Evolutionary conservation across 2,329 filamentous ascomycete species (phyloP), one percentile per base, ranked within the genome.

Genomic region (Alternaria triticimaculans): DNA sequence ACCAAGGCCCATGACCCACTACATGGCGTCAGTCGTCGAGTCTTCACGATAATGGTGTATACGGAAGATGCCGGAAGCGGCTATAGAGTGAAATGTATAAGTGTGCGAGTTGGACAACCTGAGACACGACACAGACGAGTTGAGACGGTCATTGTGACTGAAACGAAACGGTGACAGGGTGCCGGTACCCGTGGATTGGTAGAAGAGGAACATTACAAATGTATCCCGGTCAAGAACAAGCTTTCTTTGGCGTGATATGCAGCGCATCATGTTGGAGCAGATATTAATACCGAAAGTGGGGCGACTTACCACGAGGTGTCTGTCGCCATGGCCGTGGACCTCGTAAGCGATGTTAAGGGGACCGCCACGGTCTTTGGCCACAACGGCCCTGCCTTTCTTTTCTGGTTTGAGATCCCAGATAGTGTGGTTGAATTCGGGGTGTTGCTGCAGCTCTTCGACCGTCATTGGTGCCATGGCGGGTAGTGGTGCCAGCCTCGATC

Each of bases 1-100:
- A 41, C 90, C 92, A 4, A 96, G 86, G 66, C 93, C 93, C 89
- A 93, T 93, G 72, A 96, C 86, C 82, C 92, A 89, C 92, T 94
- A 72, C 50, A 71, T 58, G 4, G 14, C 60, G 66, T 72, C 43
- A 75, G 67, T 62, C 56, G 30, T 41, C 11, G 6, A 44, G 33
- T 45, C 20, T 15, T 33, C 9, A 18, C 30, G 43, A 15, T 18
- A 41, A 28, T 11, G 5, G 6, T 21, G 41, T 14, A 4, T 14
- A 23, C 48, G 55, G 58, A 25, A 59, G 44, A 28, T 44, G 60
- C 45, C 50, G 43, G 50, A 60, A 26, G 11, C n/a, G 33, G 53
- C 33, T 45, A 43, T 63, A 58, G 46, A 63, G 21, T 3, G 30
- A 25, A 33, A 62, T 51, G 57, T 59, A 61, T 21, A 7, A 37